Conservation (phyloP, 2,329 filamentous ascomycete species). For the Escovopsis weberi region DNA sequence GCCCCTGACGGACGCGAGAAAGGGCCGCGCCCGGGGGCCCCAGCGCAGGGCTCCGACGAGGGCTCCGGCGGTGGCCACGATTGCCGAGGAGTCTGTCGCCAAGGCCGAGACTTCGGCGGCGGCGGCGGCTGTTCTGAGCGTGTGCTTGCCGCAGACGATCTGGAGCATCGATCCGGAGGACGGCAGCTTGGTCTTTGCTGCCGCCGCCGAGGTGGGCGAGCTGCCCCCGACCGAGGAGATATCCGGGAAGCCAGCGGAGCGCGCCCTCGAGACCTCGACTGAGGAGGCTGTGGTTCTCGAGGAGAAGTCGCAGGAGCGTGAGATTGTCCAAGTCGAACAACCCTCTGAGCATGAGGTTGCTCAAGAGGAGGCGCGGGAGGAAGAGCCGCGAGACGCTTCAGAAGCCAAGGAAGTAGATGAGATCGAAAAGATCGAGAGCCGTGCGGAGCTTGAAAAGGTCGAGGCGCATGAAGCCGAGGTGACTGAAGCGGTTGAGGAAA, state of each 20-base stretch:
- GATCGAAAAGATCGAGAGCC: neutral
- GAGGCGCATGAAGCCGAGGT: too few species aligned
- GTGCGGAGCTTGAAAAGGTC: neutral
- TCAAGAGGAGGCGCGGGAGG: neutral
- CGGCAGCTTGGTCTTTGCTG: slow-evolving; percentile 22
- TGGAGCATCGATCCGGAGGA: slow-evolving; percentile 39
- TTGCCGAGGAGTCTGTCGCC: slow-evolving; percentile 7
- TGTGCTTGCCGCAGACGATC: slow-evolving; percentile 32
- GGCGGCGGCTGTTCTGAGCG: slow-evolving; percentile 20
- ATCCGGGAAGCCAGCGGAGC: neutral
- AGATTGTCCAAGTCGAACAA: slow-evolving; percentile 1
- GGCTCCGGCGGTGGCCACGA: slow-evolving; percentile 21
- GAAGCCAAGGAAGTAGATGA: neutral
- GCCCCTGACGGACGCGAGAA: slow-evolving; percentile 78
- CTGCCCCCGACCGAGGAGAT: neutral
- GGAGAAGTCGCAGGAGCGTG: neutral
- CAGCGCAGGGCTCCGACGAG: slow-evolving; percentile 55
- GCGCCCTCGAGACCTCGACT: slow-evolving; percentile 3
- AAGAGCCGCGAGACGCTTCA: neutral
- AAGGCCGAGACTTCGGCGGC: slow-evolving; percentile 6
- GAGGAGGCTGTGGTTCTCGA: slow-evolving; percentile 2
- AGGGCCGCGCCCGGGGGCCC: slow-evolving; percentile 78
- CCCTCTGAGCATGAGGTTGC: neutral
- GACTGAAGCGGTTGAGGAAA: too few species aligned
- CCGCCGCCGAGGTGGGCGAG: slow-evolving; percentile 4